Conservation (phyloP, 306 rosid species). For the Fragaria vesca region DNA sequence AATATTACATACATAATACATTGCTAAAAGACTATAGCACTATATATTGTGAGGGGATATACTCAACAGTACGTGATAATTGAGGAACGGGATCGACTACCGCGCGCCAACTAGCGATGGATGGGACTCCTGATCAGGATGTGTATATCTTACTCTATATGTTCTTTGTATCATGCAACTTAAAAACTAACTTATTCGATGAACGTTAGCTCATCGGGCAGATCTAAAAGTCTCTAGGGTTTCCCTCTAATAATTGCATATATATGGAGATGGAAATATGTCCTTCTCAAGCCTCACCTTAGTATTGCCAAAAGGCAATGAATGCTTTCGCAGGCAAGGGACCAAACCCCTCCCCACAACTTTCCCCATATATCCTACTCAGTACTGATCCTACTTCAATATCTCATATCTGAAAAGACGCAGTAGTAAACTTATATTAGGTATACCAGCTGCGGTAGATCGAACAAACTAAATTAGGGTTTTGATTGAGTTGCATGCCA, state of each 20-base stretch:
- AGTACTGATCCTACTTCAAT: too few species aligned
- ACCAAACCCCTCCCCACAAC: constrained; percentile 24
- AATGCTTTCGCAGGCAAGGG: constrained; percentile 46
- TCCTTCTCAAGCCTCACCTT: constrained; percentile 10
- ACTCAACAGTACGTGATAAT: neutral
- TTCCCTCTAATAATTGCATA: neutral
- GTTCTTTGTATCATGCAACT: neutral
- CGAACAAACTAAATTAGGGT: too few species aligned
- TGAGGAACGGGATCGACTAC: neutral
- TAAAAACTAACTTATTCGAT: neutral
- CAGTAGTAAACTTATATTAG: too few species aligned
- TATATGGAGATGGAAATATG: neutral
- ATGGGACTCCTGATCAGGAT: constrained; percentile 1
- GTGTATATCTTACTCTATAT: neutral
- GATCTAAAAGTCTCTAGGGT: neutral
- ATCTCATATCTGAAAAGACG: too few species aligned
- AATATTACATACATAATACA: too few species aligned
- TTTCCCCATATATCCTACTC: constrained; percentile 6
- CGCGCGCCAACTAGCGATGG: neutral
- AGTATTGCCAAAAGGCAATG: constrained; percentile 45
- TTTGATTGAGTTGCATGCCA: too few species aligned
- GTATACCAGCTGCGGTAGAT: too few species aligned
- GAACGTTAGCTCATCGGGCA: neutral
- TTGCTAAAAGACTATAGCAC: neutral
- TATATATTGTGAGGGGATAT: neutral